Percentiles rank a stretch among this genome's conserved stretches.
Evolutionary conservation across 768 basidiomycete genomes (phyloP).

Genomic region (Dacryopinax spathularia): DNA sequence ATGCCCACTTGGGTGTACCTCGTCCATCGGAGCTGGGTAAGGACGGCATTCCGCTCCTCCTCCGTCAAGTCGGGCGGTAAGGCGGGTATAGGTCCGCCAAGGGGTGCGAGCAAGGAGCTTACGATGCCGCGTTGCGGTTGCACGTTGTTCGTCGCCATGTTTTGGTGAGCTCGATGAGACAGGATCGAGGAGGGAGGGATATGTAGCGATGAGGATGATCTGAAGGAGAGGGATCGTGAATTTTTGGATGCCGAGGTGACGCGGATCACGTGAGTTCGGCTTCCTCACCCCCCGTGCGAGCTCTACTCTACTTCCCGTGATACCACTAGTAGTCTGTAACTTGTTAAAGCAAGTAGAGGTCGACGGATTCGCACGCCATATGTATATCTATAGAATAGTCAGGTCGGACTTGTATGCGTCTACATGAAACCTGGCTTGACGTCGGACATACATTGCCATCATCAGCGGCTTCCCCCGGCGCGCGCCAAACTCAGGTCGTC

Average conservation of each 20-base stretch:
- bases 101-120: background rate
- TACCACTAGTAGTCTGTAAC: too few species aligned
- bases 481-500: too few species aligned
- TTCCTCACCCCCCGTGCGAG: too few species aligned
- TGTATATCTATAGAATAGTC: too few species aligned
- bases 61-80: constrained; percentile 69
- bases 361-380: too few species aligned
- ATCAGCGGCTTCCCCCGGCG: too few species aligned
- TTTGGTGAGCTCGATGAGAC: background rate
- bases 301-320: too few species aligned
- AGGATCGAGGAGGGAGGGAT: background rate
- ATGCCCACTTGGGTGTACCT: constrained; percentile 52
- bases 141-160: background rate
- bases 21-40: constrained; percentile 67
- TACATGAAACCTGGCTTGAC: too few species aligned
- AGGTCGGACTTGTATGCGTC: too few species aligned
- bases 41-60: constrained; percentile 53
- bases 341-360: too few species aligned
- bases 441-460: too few species aligned
- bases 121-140: background rate
- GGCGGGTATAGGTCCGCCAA: constrained; percentile 11
- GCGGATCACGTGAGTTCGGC: constrained; percentile 5
- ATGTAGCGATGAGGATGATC: background rate
- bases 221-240: background rate
- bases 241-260: background rate